Evolutionary conservation across 1,139 yeast species (phyloP), one percentile per base, ranked within the genome.

Genomic region (Sugiyamaella pinicola): DNA sequence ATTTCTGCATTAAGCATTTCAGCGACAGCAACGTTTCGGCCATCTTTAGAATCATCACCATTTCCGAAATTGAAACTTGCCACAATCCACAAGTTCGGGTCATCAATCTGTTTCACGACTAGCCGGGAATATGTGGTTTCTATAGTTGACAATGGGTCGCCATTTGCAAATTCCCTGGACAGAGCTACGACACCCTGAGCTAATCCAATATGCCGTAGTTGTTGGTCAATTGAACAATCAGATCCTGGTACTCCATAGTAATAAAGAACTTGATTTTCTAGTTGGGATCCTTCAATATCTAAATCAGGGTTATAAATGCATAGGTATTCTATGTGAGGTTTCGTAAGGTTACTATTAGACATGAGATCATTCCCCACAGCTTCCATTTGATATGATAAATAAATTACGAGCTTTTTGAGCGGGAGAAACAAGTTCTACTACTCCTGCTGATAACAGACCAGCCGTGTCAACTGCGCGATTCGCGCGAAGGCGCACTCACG

Each of bases 131-230:
- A 52, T 2, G 52, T 56, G 1, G 69, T 63, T 43, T 66, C 69
- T 47, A 67, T 52, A 10, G 61, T 53, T 18, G 60, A 57, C 18
- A 65, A 60, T 2, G 64, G 58, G 40, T 55, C 57, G 5, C 63
- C 65, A 28, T 57, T 61, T 3, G 66, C 54, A 49, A 67, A 64
- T 19, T 62, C 68, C 34, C 62, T 57, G 19, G 65, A 56, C 47
- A 67, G 59, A 54, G 63, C 69, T 6, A 63, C 62, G 17, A 67
- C 62, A 1, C 70, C 70, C 45, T 67, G 70, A 3, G 69, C 66
- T 15, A 67, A 56, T 1, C 70, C 70, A 15, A 67, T 62, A 31
- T 65, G 62, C 24, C 67, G 51, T 13, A 66, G 58, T 45, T 62
- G 60, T 21, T 56, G 54, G 31, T 63, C 60, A 18, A 56, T 43